Base-by-base conservation (phyloP, 2,329 filamentous ascomycete species). In the Ceratocystis diversiconidia region DNA sequence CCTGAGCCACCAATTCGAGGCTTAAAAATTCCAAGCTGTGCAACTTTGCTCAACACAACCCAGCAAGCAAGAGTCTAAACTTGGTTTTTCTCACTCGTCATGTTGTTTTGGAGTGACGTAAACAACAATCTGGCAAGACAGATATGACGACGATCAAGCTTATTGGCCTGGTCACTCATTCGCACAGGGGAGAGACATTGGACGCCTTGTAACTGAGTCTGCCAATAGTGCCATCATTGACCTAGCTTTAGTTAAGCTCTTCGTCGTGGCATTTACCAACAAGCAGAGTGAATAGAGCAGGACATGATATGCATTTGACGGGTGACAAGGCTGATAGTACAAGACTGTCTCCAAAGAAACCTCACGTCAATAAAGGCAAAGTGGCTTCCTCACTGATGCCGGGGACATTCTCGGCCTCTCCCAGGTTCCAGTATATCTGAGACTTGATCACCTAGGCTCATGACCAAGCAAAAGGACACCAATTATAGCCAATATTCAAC, bases 61-160 rank as follows among this genome's bases (percentile, higher is more conserved):
- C 17, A 59, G 15, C 28, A 32, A 36, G 30, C 19, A 59, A 59
- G 12, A 59, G 12, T 32, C 25, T n/a, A 36, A 32, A 19, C 3
- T 36, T 8, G 28, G 28, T 36, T 36, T 59, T 30, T 59, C 28
- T 15, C 15, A 55, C 12, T 15, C 28, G 10, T 52, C 43, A 36
- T 63, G 36, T 25, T 64, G 48, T 64, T 64, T 60, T 30, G 22
- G 30, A 59, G 36, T 64, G 63, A 64, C 50, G 41, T 64, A 64
- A 32, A 17, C 22, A 7, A 46, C 46, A 43, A 41, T n/a, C 10
- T 19, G 48, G 30, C 28, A 43, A 19, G 32, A 46, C 52, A 41
- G 28, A 25, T 19, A 64, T 59, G 63, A 19, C 63, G 30, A n/a
- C 59, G 52, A 28, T 30, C 60, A 25, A 25, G 30, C 19, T 46